A percentile compares a stretch with the other conserved stretches of the same genome.
These are phyloP conservation scores for Ploettnerulaceae sp. DNA, from an alignment of 2,329 filamentous ascomycete genomes.

Conservation along the genomic window DNA sequence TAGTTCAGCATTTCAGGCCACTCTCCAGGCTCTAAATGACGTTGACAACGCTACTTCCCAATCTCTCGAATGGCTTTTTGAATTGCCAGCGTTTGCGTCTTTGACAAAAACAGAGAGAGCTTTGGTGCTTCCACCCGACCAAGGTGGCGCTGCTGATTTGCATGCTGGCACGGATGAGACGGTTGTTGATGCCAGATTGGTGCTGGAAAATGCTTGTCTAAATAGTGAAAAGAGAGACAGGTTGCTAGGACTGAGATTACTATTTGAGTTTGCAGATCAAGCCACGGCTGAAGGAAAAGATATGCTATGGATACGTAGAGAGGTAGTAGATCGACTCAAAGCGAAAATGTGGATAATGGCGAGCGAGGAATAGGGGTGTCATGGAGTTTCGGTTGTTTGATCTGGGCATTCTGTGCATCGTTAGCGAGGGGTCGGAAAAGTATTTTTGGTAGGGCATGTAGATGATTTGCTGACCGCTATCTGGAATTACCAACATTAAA, in stretches of 20 bases:
- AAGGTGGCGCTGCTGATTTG: constrained; percentile 37
- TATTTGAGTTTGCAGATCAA: constrained; percentile 64
- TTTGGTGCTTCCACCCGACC: constrained; percentile 44
- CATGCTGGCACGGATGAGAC: constrained; percentile 51
- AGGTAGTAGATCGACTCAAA: constrained; percentile 50
- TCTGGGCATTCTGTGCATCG: not conserved
- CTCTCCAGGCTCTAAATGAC: constrained; percentile 59
- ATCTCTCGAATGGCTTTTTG: constrained; percentile 61
- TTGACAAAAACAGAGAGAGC: constrained; percentile 55
- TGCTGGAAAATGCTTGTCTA: constrained; percentile 47
- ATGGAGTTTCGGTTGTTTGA: not conserved
- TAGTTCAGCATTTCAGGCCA: constrained; percentile 56
- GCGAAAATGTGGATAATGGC: constrained; percentile 43
- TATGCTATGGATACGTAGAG: constrained; percentile 49
- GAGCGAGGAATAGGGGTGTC: constrained; percentile 14
- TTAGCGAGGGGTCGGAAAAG: constrained; percentile 7
- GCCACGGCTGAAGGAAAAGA: constrained; percentile 37
- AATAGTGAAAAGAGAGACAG: constrained; percentile 48
- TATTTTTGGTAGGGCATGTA: constrained; percentile 1
- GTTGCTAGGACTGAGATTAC: constrained; percentile 55
- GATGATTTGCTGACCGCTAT: not conserved
- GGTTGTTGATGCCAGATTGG: constrained; percentile 57
- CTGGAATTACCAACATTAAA: no score
- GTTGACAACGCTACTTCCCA: constrained; percentile 42
- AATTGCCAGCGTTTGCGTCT: constrained; percentile 47